These are phyloP conservation scores for Naumovozyma baii DNA, from an alignment of 805 yeast genomes.

Conservation along the genomic window DNA sequence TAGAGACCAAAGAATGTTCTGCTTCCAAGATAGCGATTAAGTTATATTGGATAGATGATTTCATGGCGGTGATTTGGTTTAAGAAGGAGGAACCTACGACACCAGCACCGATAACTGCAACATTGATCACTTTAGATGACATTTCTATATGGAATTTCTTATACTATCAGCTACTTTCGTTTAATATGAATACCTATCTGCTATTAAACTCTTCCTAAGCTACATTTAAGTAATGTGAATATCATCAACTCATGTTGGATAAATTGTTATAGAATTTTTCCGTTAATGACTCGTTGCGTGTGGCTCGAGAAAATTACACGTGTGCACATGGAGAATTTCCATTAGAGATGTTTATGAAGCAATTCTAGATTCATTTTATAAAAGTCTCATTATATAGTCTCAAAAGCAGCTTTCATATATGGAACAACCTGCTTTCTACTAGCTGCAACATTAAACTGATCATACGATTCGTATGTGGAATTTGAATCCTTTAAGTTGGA, in stretches of 20 bases:
- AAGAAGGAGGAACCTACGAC: conserved; percentile 91
- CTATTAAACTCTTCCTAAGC: no score
- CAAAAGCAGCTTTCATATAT: conserved; percentile 21
- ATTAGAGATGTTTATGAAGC: no score
- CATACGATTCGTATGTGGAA: conserved; percentile 15
- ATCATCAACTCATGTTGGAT: no score
- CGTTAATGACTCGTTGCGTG: no score
- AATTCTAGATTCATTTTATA: no score
- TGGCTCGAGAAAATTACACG: not conserved
- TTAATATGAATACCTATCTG: no score
- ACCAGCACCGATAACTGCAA: conserved; percentile 80
- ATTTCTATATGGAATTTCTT: no score
- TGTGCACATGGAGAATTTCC: no score
- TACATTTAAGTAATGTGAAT: no score
- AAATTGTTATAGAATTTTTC: no score
- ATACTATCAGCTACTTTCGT: no score
- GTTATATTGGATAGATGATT: conserved; percentile 57
- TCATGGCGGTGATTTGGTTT: conserved; percentile 60
- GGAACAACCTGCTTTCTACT: conserved; percentile 89
- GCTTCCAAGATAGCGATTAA: conserved; percentile 76
- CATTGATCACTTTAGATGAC: conserved; percentile 45
- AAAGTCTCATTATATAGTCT: conserved; percentile 1
- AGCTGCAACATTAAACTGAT: conserved; percentile 49
- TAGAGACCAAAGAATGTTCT: conserved; percentile 54
- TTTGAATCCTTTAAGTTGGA: not conserved